Percentiles rank a stretch among this genome's conserved stretches.
Conservation (phyloP, 1,284 basidiomycete species). For the Cutaneotrichosporon dermatis region DNA sequence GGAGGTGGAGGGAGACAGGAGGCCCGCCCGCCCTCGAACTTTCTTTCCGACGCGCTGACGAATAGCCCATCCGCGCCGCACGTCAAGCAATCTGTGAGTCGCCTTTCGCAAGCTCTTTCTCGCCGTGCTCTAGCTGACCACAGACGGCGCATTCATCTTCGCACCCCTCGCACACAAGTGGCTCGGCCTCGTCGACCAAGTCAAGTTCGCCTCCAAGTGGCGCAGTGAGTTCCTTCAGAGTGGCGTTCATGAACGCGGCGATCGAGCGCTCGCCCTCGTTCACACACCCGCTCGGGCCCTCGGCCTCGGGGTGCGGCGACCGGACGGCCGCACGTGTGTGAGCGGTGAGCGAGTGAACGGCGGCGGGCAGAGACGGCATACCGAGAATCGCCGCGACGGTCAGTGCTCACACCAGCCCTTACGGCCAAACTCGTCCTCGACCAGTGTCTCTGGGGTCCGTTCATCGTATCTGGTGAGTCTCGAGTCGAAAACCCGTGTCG, state of each 20-base stretch:
- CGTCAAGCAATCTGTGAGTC: slow-evolving; percentile 14
- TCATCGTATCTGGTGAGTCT: slow-evolving; percentile 17
- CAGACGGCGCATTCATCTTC: slow-evolving; percentile 19
- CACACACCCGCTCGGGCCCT: too few relatives aligned
- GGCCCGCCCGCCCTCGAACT: too few relatives aligned
- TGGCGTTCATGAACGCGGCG: too few relatives aligned
- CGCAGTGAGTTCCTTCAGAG: slow-evolving; percentile 10
- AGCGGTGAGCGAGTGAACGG: too few relatives aligned
- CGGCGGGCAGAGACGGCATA: too few relatives aligned
- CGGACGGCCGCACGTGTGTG: too few relatives aligned
- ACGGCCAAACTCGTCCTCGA: slow-evolving; percentile 12
- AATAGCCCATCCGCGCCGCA: slow-evolving; percentile 10
- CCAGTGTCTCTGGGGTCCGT: slow-evolving; percentile 21
- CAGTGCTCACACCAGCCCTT: slow-evolving; percentile 12
- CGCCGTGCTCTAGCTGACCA: not conserved
- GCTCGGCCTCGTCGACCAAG: slow-evolving; percentile 11
- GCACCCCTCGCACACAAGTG: slow-evolving; percentile 20
- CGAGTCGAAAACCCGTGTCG: not conserved
- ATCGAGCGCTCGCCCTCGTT: too few relatives aligned
- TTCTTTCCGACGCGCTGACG: too few relatives aligned
- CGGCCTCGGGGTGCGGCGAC: too few relatives aligned
- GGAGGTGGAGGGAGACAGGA: too few relatives aligned
- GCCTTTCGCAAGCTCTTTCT: not conserved
- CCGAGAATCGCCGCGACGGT: not conserved
- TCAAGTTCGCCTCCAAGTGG: slow-evolving; percentile 11